Percentiles rank a stretch among this genome's conserved stretches.
phyloP scores from a whole-genome alignment of 192 early-diverging fungal genomes.

The Jimgerdemannia flammicorona region DNA sequence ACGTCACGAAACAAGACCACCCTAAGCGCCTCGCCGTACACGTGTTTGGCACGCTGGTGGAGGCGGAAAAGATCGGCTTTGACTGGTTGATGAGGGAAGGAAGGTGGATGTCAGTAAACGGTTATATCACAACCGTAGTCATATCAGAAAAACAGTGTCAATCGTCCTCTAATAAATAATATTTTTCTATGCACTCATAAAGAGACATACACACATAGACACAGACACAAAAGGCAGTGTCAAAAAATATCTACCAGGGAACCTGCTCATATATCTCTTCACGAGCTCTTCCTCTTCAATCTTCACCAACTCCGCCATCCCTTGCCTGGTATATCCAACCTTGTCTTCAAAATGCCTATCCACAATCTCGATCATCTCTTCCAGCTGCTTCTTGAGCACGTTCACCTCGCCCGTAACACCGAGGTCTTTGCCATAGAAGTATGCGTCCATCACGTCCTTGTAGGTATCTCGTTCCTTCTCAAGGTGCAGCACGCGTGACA shows the following conservation, averaged over 20 bases:
- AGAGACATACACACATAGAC: neutral
- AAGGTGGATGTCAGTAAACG: too few relatives aligned
- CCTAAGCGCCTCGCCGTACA: conserved; percentile 73
- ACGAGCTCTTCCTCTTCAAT: conserved; percentile 26
- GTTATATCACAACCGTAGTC: too few relatives aligned
- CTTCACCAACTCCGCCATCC: conserved; percentile 34
- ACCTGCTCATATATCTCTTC: conserved; percentile 32
- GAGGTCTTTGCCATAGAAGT: conserved; percentile 31
- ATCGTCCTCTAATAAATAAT: too few relatives aligned
- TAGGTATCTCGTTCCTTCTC: conserved; percentile 34
- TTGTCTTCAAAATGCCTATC: conserved; percentile 30
- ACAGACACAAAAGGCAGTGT: neutral
- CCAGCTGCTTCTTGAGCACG: conserved; percentile 15
- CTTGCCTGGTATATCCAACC: conserved; percentile 34
- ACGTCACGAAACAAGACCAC: conserved; percentile 69
- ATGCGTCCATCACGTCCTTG: conserved; percentile 41
- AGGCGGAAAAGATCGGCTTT: conserved; percentile 64
- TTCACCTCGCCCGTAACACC: neutral
- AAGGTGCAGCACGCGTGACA: conserved; percentile 49
- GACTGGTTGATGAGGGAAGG: conserved; percentile 2
- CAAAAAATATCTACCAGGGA: conserved; percentile 12
- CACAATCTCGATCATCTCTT: conserved; percentile 20
- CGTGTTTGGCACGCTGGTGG: conserved; percentile 78
- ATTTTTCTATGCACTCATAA: too few relatives aligned
- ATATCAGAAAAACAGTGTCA: too few relatives aligned